Evolutionary conservation across 768 basidiomycete genomes (phyloP).

Genomic region (Cystobasidium tubakii): DNA sequence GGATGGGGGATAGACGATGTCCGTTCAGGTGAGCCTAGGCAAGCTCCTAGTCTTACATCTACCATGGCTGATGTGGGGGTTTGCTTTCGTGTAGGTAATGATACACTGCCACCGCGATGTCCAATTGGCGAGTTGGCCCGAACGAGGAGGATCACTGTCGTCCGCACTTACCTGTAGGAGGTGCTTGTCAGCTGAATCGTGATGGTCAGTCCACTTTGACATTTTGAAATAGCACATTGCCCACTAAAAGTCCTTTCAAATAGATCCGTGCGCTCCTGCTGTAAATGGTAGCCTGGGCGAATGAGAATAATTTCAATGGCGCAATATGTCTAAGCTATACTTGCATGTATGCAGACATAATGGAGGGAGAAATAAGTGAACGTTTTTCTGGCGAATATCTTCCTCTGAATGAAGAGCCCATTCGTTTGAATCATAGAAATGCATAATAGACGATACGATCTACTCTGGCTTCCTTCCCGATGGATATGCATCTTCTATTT

Average conservation of each 20-base stretch:
- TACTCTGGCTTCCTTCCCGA: slow-evolving; percentile 63
- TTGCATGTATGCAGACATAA: slow-evolving; percentile 78
- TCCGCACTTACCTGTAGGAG: slow-evolving; percentile 58
- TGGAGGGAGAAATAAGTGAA: slow-evolving; percentile 48
- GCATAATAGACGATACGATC: slow-evolving; percentile 69
- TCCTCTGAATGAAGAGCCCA: not conserved
- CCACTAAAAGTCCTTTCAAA: slow-evolving; percentile 8
- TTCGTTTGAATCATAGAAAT: slow-evolving; percentile 52
- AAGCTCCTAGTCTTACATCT: slow-evolving; percentile 44
- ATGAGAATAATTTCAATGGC: slow-evolving; percentile 71
- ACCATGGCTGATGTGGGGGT: not conserved
- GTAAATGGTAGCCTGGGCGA: slow-evolving; percentile 57
- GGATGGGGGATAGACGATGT: slow-evolving; percentile 72
- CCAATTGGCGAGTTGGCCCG: slow-evolving; percentile 66
- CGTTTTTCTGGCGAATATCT: not conserved
- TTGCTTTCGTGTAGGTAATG: slow-evolving; percentile 33
- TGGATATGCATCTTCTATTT: slow-evolving; percentile 41
- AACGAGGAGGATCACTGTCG: slow-evolving; percentile 73
- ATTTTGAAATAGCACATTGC: not conserved
- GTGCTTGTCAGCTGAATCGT: slow-evolving; percentile 74
- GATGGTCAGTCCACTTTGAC: slow-evolving; percentile 58
- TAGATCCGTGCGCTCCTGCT: slow-evolving; percentile 72
- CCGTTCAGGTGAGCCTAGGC: slow-evolving; percentile 61
- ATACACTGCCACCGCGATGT: slow-evolving; percentile 60
- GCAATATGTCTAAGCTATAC: slow-evolving; percentile 73